phyloP scores from a whole-genome alignment of 2,329 filamentous ascomycete species.

The Huntiella bhutanensis region DNA sequence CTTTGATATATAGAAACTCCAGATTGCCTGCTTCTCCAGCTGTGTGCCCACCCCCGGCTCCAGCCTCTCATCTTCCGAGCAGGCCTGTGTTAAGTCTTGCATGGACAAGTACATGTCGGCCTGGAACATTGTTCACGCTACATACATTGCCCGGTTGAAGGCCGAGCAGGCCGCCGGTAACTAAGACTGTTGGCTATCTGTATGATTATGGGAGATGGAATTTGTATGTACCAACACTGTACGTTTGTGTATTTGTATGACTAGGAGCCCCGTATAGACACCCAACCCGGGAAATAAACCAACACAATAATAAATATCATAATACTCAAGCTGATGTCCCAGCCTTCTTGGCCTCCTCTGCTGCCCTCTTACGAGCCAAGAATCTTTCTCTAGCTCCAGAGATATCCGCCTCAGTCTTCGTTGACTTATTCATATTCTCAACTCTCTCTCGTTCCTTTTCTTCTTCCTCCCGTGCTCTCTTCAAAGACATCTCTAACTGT shows the following conservation, averaged over 20 bases:
- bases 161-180: conserved; percentile 28
- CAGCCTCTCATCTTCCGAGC: conserved; percentile 47
- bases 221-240: conserved; percentile 2
- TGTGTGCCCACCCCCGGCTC: conserved; percentile 53
- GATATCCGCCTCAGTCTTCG: conserved; percentile 60
- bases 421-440: conserved; percentile 51
- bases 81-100: conserved; percentile 53
- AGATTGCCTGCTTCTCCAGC: conserved; percentile 63
- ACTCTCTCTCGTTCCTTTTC: conserved; percentile 42
- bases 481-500: conserved; percentile 54
- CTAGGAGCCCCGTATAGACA: not conserved
- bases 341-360: conserved; percentile 42
- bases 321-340: not conserved
- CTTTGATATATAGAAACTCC: conserved; percentile 42
- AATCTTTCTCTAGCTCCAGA: conserved; percentile 64
- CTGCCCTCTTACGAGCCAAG: conserved; percentile 55
- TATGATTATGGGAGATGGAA: not conserved
- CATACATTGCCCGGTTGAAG: conserved; percentile 47
- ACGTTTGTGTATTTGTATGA: conserved; percentile 1
- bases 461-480: conserved; percentile 48
- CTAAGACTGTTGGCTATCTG: too few species aligned
- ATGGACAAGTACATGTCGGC: conserved; percentile 73
- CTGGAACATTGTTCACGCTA: conserved; percentile 55
- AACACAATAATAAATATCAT: not conserved
- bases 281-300: too few species aligned